Evolutionary conservation across 768 basidiomycete genomes (phyloP), one percentile per base, ranked within the genome.

Genomic region (Collybiopsis luxurians): DNA sequence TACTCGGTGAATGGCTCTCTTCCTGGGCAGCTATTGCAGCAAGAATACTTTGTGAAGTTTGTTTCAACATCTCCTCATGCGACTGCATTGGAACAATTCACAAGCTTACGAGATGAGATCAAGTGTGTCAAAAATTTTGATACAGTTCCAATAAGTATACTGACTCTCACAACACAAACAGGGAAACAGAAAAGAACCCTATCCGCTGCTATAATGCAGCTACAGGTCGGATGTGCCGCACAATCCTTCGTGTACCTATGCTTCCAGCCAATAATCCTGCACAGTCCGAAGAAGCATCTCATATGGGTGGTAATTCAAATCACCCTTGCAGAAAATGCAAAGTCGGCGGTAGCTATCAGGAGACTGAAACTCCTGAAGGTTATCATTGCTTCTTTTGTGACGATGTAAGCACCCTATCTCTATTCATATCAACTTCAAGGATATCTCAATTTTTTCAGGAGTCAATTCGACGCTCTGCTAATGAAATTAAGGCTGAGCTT

Each of bases 221-320:
- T 0, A 59, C 63, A 0, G 27, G 27, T 1, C 39, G 53, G 2
- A 42, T 42, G 42, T 54, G 53, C 43, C 63, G 68, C 0, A 44
- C 63, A 15, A 56, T 66, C 13, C 64, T 69, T 12, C 46, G 65
- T 0, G 43, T 58, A 63, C 42, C 61, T 55, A 0, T 63, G 73
- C 24, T 74, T 69, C 71, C 71, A 0, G 74, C 71, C 0, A 73
- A 79, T 56, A 79, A 78, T 57, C 77, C 75, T 0, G 63, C 71
- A 38, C 74, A 76, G 58, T 71, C 72, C 44, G 71, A 76, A 58
- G 58, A 62, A 2, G 70, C 66, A 2, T 69, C 70, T 0, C 79
- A 81, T 31, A 76, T 75, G 40, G 75, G 79, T 0, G 63, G 67
- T 0, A 66, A 70, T 0, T 75, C 76, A 10, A 81, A 80, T 44